Conservation (phyloP, 2,329 filamentous ascomycete species). For the Claviceps maximensis region DNA sequence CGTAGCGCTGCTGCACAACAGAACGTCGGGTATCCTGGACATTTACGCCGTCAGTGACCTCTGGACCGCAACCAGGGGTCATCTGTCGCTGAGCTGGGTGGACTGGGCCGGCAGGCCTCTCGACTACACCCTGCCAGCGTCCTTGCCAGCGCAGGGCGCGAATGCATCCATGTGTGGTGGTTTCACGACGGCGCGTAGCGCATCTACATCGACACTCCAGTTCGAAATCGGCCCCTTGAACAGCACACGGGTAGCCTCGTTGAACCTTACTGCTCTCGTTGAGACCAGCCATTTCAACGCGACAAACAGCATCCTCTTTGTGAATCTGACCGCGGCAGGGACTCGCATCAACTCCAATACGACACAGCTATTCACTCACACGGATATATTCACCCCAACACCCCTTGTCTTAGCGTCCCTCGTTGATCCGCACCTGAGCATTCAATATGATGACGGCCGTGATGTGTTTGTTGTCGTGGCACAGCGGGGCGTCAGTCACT, state of each 20-base stretch:
- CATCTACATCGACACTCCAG: background rate
- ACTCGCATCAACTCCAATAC: constrained; percentile 2
- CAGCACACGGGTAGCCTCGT: constrained; percentile 4
- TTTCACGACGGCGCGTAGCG: background rate
- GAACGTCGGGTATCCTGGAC: constrained; percentile 32
- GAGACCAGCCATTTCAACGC: background rate
- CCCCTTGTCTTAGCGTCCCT: constrained; percentile 1
- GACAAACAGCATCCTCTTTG: constrained; percentile 1
- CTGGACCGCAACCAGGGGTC: background rate
- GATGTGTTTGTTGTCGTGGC: constrained; percentile 1
- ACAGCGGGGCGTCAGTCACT: background rate
- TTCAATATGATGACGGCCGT: background rate
- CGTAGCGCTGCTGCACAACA: constrained; percentile 42
- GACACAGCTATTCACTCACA: constrained; percentile 1
- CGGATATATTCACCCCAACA: constrained; percentile 2
- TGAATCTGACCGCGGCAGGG: constrained; percentile 2
- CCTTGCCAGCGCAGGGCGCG: too few relatives aligned
- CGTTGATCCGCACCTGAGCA: background rate
- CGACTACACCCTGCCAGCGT: background rate
- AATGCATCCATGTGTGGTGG: too few relatives aligned
- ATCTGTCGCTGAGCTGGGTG: constrained; percentile 4
- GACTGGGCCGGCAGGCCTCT: constrained; percentile 2
- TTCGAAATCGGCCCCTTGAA: constrained; percentile 5
- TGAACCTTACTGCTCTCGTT: constrained; percentile 1
- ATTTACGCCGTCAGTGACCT: constrained; percentile 21